Evolutionary conservation across 768 basidiomycete species (phyloP), one percentile per base, ranked within the genome.

Genomic region (Suillus brevipes): DNA sequence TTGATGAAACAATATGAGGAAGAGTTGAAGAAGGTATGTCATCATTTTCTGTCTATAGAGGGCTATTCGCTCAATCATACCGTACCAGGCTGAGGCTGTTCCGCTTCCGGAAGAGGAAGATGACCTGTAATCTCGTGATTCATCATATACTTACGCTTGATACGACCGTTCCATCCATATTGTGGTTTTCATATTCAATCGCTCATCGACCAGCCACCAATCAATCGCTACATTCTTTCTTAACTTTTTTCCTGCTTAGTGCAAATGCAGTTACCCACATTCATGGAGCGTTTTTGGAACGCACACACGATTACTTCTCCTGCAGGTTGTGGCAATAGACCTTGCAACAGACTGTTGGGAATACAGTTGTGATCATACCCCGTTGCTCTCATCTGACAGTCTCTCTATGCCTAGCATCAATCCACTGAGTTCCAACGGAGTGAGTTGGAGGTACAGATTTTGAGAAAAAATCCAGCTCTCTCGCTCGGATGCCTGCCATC

Each of bases 81-180:
- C 64, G 63, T 37, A 65, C 16, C 62, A 94, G 89, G 97, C 97
- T 65, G 95, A 92, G 74, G 83, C 84, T 67, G 90, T 95, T 68
- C 97, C 97, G 73, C 92, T 99, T 67, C 97, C 97, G 61, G 97
- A 99, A 79, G 97, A 99, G 79, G 97, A 96, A 60, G 95, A 97
- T 64, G 91, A 94, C 70, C 84, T 92, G 73, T 90, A 84, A 81
- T 64, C 47, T 67, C 64, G 34, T 38, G 67, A 61, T 37, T 60
- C 71, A 69, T 65, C 55, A 64, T 63, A 64, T 62, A 49, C 66
- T 68, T 61, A 67, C 67, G 70, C 64, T 69, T 53, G 47, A 66
- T 66, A 71, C 67, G 70, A 66, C 63, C 43, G 65, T 68, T 50
- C 64, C 67, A 69, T 63, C 40, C 65, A 52, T 70, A 69, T 65